These are phyloP conservation scores for Platanthera guangdongensis DNA, from an alignment of 106 monocot genomes.

Conservation along the genomic window DNA sequence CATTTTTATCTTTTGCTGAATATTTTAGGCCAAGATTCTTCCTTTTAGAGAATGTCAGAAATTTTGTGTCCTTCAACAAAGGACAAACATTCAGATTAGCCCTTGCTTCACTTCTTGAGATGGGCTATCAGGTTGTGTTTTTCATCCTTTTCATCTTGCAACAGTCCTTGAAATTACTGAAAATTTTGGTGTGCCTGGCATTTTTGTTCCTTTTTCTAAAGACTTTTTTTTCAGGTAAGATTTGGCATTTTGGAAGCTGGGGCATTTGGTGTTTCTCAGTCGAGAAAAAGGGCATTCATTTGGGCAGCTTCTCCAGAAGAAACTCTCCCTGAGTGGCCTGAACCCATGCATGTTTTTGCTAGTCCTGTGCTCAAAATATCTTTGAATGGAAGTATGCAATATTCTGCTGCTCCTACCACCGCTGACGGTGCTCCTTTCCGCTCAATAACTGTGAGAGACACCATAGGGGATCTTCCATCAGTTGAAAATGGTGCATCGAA, in stretches of 20 bases:
- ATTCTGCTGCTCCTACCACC: slow-evolving; percentile 77
- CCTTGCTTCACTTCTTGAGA: slow-evolving; percentile 91
- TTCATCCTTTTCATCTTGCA: slow-evolving; percentile 2
- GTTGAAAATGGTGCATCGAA: slow-evolving; percentile 74
- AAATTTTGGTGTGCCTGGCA: background rate
- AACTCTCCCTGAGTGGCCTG: slow-evolving; percentile 93
- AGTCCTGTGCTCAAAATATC: slow-evolving; percentile 75
- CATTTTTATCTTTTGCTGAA: slow-evolving; percentile 93
- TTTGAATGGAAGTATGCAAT: slow-evolving; percentile 39
- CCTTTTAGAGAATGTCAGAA: slow-evolving; percentile 95
- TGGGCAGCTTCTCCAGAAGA: slow-evolving; percentile 97
- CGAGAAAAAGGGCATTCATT: slow-evolving; percentile 94
- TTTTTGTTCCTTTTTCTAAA: background rate
- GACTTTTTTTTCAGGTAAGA: slow-evolving; percentile 50
- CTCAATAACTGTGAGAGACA: slow-evolving; percentile 73
- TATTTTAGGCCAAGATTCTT: slow-evolving; percentile 90
- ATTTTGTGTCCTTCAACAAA: slow-evolving; percentile 96
- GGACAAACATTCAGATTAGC: slow-evolving; percentile 91
- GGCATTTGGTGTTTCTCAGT: slow-evolving; percentile 92
- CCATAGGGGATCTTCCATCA: slow-evolving; percentile 82
- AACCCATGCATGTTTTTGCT: slow-evolving; percentile 97
- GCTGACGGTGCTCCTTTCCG: slow-evolving; percentile 89
- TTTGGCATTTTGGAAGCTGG: slow-evolving; percentile 99
- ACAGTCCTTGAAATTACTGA: background rate
- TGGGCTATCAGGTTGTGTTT: slow-evolving; percentile 90